Percentiles rank a stretch among this genome's conserved stretches.
Conservation (phyloP, 2,329 filamentous ascomycete species). For the Sclerotinia minor region DNA sequence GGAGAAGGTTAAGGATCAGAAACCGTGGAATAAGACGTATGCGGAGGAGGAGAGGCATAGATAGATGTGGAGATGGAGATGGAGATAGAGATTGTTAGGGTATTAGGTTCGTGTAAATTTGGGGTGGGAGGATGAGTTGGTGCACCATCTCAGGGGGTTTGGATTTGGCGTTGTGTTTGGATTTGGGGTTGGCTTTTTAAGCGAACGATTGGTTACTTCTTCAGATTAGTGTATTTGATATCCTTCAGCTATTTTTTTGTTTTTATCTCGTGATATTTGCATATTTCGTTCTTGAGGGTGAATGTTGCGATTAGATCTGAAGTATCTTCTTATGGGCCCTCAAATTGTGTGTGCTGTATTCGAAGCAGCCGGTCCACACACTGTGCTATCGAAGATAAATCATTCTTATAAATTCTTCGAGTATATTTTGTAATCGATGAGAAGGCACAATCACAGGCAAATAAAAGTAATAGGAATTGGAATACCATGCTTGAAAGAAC, state of each 20-base stretch:
- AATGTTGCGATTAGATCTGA: background rate
- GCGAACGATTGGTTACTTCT: no score
- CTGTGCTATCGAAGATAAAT: no score
- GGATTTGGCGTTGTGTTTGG: no score
- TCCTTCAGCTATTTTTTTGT: background rate
- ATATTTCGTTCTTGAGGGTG: background rate
- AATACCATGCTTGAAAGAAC: background rate
- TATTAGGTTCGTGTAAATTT: no score
- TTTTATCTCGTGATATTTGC: background rate
- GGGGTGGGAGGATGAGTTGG: no score
- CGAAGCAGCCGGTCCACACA: background rate
- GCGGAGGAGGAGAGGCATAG: constrained; percentile 25
- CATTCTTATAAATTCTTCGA: no score
- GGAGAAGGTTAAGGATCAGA: constrained; percentile 25
- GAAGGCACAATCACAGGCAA: no score
- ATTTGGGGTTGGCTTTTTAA: no score
- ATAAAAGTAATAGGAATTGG: no score
- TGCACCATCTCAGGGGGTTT: no score
- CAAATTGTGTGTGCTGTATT: background rate
- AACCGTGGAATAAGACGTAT: constrained; percentile 29
- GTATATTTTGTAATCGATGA: no score
- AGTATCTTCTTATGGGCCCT: background rate
- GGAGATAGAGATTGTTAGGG: no score
- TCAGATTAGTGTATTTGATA: background rate
- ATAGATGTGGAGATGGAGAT: background rate